phyloP scores from a whole-genome alignment of 306 rosid species.

The Lathyrus tuberosus region DNA sequence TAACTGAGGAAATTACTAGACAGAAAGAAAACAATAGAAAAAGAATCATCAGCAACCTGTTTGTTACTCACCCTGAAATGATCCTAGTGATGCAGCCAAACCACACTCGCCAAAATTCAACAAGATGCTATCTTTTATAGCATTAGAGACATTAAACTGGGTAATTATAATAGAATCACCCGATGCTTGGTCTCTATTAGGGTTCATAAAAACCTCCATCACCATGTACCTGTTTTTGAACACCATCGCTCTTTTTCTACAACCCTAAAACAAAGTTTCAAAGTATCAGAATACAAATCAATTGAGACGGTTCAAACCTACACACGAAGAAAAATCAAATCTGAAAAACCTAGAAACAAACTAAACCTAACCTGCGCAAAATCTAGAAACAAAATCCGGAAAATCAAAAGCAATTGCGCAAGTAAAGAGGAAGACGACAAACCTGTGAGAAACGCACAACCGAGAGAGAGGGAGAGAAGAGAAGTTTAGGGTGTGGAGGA shows the following conservation, averaged over 20 bases:
- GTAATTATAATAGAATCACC: constrained; percentile 70
- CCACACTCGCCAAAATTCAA: constrained; percentile 90
- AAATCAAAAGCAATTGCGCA: no score
- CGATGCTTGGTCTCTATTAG: constrained; percentile 56
- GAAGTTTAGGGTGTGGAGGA: not conserved
- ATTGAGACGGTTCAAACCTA: no score
- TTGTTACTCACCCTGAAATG: constrained; percentile 81
- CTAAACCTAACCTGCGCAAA: no score
- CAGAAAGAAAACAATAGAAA: not conserved
- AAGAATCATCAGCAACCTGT: not conserved
- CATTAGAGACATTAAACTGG: constrained; percentile 62
- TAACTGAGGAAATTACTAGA: not conserved
- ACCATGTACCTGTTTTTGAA: constrained; percentile 79
- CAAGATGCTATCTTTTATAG: constrained; percentile 71
- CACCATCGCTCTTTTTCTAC: constrained; percentile 60
- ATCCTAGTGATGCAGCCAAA: constrained; percentile 73
- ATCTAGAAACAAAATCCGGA: no score
- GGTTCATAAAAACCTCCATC: constrained; percentile 77
- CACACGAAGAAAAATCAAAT: no score
- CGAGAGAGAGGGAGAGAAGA: not conserved
- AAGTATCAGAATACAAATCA: no score
- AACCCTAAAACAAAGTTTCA: not conserved
- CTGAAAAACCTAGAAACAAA: no score
- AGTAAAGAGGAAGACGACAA: no score
- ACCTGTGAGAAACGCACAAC: not conserved